Evolutionary conservation across 208 protist species (phyloP).

Genomic region (Leishmania arabica): DNA sequence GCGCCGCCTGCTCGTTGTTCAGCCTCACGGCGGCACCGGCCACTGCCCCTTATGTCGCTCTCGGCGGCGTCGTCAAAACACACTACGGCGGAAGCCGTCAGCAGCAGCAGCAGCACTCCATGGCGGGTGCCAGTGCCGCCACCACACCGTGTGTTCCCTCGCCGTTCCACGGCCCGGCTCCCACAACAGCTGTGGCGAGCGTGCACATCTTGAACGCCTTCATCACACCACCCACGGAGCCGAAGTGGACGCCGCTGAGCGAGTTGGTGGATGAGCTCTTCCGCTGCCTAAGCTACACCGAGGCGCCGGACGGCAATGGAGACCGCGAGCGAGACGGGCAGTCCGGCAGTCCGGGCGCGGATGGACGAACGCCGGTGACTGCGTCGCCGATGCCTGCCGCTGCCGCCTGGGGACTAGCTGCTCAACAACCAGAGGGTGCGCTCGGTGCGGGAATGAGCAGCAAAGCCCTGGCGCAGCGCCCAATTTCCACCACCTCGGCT

Average conservation of each 20-base stretch:
- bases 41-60: neutral
- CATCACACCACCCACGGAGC: slow-evolving; percentile 57
- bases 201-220: slow-evolving; percentile 63
- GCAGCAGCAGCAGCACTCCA: slow-evolving; percentile 3
- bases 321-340: neutral
- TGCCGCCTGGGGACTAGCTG: neutral
- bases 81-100: neutral
- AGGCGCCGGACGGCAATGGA: slow-evolving; percentile 2
- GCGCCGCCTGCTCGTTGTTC: slow-evolving; percentile 12
- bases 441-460: neutral
- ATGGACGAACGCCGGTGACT: slow-evolving; percentile 7
- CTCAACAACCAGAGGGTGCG: neutral
- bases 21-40: neutral
- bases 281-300: slow-evolving; percentile 32
- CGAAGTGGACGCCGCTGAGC: slow-evolving; percentile 64
- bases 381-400: neutral
- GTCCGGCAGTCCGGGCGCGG: neutral
- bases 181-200: slow-evolving; percentile 1
- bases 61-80: neutral
- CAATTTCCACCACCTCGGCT: neutral
- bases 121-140: neutral
- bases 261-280: slow-evolving; percentile 63
- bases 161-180: neutral
- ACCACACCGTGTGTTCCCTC: neutral
- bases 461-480: neutral